Evolutionary conservation across 805 yeast genomes (phyloP).

Genomic region (Candida methanosorbosa): DNA sequence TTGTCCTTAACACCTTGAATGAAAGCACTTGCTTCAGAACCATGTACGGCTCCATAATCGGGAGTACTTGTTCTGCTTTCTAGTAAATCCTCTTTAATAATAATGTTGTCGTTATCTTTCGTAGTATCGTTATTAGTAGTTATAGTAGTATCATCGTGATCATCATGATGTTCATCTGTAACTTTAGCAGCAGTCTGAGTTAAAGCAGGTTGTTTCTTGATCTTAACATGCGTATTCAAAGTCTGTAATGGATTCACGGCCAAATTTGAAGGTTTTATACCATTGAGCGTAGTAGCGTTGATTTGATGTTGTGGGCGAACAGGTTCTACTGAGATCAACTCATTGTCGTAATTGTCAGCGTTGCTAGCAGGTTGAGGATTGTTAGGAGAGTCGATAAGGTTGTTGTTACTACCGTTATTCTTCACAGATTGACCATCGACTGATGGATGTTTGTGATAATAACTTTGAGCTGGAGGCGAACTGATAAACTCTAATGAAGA

Average conservation of each 20-base stretch:
- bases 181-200: not conserved
- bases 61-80: constrained; percentile 1
- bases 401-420: not conserved
- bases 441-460: constrained; percentile 10
- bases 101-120: not conserved
- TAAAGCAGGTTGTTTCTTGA: constrained; percentile 46
- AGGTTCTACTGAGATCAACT: not conserved
- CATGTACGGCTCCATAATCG: constrained; percentile 26
- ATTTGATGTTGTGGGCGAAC: constrained; percentile 4
- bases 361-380: not conserved
- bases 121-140: not conserved
- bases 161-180: not conserved
- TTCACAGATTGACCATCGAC: constrained; percentile 4
- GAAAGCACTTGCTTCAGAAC: constrained; percentile 35
- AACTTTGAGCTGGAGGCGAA: constrained; percentile 6
- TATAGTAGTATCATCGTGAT: not conserved
- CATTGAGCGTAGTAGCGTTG: constrained; percentile 19
- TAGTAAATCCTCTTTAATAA: not conserved
- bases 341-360: not conserved
- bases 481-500: constrained; percentile 1
- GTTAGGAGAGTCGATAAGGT: not conserved
- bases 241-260: constrained; percentile 67
- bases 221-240: constrained; percentile 55
- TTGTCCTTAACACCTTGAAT: constrained; percentile 26
- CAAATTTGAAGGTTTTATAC: constrained; percentile 49